Evolutionary conservation across 768 basidiomycete genomes (phyloP).

Genomic region (Cystofilobasidium bisporidii): DNA sequence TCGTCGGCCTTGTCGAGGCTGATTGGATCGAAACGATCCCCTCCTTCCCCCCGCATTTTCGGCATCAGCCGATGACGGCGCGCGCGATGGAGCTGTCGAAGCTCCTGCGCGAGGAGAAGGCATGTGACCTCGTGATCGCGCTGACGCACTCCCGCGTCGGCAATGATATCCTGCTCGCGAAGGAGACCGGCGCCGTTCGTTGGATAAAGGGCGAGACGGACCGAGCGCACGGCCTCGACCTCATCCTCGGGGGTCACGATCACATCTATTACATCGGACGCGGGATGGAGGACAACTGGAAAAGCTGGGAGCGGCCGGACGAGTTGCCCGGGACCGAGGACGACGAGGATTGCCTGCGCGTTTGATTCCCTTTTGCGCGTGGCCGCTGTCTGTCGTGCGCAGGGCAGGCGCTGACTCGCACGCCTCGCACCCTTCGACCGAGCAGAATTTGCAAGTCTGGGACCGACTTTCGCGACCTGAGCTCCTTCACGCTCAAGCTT

Average conservation of each 20-base stretch:
- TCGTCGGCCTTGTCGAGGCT: constrained; percentile 79
- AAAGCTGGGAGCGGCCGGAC: constrained; percentile 16
- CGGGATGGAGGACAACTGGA: constrained; percentile 7
- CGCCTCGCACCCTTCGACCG: not conserved
- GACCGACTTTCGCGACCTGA: constrained; percentile 23
- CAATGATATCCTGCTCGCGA: constrained; percentile 39
- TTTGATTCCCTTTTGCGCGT: not conserved
- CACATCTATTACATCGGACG: constrained; percentile 16
- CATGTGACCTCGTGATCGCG: constrained; percentile 73
- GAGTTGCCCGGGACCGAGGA: constrained; percentile 19
- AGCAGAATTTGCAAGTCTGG: constrained; percentile 21
- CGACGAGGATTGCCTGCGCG: constrained; percentile 9
- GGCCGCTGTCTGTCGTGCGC: not conserved
- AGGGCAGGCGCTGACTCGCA: not conserved
- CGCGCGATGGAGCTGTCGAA: constrained; percentile 63
- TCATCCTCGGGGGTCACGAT: constrained; percentile 24
- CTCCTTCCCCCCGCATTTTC: constrained; percentile 73
- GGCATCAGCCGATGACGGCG: constrained; percentile 64
- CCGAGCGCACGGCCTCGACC: constrained; percentile 7
- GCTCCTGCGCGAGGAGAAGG: constrained; percentile 58
- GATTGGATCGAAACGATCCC: constrained; percentile 83
- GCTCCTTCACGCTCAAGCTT: constrained; percentile 29
- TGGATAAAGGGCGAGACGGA: not conserved
- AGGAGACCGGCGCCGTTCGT: constrained; percentile 36
- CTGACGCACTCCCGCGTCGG: constrained; percentile 68